Conservation (phyloP, 176 grass and related monocot species). For the Puccinellia tenuiflora region DNA sequence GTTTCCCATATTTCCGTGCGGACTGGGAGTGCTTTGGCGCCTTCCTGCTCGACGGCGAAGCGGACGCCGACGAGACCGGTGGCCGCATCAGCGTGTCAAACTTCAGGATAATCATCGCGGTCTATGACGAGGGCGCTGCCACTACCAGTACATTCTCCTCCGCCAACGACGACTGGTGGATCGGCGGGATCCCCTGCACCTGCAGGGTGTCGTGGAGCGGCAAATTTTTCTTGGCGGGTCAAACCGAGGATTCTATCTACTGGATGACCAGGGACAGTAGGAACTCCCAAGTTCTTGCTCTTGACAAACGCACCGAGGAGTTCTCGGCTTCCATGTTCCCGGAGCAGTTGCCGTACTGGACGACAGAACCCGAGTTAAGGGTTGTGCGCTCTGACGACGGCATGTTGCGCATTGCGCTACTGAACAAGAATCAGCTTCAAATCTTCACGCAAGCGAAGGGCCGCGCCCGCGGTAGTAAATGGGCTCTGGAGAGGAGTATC, state of each 20-base stretch:
- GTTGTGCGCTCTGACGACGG: neutral
- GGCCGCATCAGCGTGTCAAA: neutral
- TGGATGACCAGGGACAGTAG: neutral
- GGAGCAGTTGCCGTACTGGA: neutral
- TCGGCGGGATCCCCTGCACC: neutral
- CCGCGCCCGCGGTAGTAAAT: neutral
- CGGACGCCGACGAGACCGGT: neutral
- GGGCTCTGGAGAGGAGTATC: neutral
- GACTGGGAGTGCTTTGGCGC: neutral
- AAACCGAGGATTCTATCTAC: neutral
- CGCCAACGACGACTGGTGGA: neutral
- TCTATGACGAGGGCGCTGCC: neutral
- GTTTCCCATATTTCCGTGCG: fast-evolving
- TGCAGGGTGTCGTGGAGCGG: neutral
- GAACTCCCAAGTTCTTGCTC: neutral
- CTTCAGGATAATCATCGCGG: neutral
- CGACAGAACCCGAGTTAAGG: neutral
- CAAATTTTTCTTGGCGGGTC: neutral
- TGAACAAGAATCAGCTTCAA: neutral
- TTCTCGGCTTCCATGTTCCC: neutral
- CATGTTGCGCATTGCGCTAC: neutral
- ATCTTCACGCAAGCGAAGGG: neutral
- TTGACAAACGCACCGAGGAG: neutral
- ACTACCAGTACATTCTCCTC: neutral
- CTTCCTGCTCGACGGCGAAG: neutral